Evolutionary conservation across 2,329 filamentous ascomycete genomes (phyloP).

Genomic region (Neofusicoccum sp.): DNA sequence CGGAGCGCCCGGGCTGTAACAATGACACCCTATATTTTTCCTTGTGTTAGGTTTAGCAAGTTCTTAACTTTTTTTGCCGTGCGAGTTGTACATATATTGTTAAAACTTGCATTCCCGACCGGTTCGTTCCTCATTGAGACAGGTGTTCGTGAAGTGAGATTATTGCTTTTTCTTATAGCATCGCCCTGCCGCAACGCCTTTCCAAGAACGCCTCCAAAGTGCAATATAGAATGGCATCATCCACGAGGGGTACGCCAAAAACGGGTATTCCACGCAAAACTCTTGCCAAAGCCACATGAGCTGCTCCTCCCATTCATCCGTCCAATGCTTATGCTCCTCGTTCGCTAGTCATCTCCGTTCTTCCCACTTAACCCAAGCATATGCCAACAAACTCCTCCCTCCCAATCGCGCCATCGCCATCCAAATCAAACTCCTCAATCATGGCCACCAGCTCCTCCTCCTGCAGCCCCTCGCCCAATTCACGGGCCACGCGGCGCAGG

Average conservation of each 20-base stretch:
- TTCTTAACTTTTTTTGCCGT: neutral
- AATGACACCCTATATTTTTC: constrained; percentile 14
- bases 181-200: neutral
- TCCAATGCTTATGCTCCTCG: neutral
- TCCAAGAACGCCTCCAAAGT: neutral
- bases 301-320: neutral
- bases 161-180: neutral
- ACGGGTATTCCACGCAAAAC: neutral
- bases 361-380: constrained; percentile 48
- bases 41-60: constrained; percentile 2
- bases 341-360: neutral
- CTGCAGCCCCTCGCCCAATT: constrained; percentile 87
- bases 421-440: constrained; percentile 97
- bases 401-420: constrained; percentile 77
- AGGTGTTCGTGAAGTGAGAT: neutral
- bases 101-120: neutral
- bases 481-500: constrained; percentile 79
- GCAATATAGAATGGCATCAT: neutral
- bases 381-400: constrained; percentile 66
- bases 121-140: neutral
- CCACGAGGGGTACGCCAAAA: neutral
- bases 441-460: constrained; percentile 92
- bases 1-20: constrained; percentile 3
- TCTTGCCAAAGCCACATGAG: neutral
- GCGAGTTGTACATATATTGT: neutral